These are phyloP conservation scores for Penicillium sp. DNA, from an alignment of 2,329 filamentous ascomycete genomes.

Conservation along the genomic window DNA sequence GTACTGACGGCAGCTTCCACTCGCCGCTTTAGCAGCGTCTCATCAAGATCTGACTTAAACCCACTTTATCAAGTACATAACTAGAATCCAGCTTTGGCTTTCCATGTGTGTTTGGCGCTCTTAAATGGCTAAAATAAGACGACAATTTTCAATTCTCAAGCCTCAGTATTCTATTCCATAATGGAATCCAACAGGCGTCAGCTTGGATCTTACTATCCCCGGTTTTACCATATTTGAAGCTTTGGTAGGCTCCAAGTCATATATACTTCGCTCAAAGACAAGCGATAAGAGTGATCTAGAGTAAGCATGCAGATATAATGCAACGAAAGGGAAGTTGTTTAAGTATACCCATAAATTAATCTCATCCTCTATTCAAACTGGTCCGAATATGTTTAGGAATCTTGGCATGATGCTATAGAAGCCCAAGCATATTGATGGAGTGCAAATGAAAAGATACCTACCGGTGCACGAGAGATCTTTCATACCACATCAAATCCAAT, in stretches of 20 bases:
- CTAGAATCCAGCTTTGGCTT: not conserved
- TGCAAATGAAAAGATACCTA: too few relatives aligned
- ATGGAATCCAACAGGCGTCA: not conserved
- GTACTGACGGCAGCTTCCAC: conserved; percentile 10
- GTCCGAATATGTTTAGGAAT: too few relatives aligned
- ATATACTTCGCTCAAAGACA: too few relatives aligned
- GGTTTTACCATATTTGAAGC: too few relatives aligned
- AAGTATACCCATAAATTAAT: too few relatives aligned
- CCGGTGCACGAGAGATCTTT: too few relatives aligned
- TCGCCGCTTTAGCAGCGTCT: conserved; percentile 8
- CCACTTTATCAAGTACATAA: conserved; percentile 8
- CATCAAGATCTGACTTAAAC: not conserved
- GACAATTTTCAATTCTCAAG: not conserved
- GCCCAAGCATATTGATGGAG: too few relatives aligned
- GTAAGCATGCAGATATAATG: not conserved
- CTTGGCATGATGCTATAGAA: too few relatives aligned
- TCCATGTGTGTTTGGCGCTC: not conserved
- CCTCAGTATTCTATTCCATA: not conserved
- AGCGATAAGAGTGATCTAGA: too few relatives aligned
- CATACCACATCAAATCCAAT: too few relatives aligned
- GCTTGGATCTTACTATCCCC: not conserved
- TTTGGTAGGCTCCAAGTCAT: too few relatives aligned
- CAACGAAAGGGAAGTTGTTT: not conserved
- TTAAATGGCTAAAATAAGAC: not conserved
- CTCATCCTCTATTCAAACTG: too few relatives aligned